Conservation (phyloP, 139 green algal genomes). For the Closterium sp. region DNA sequence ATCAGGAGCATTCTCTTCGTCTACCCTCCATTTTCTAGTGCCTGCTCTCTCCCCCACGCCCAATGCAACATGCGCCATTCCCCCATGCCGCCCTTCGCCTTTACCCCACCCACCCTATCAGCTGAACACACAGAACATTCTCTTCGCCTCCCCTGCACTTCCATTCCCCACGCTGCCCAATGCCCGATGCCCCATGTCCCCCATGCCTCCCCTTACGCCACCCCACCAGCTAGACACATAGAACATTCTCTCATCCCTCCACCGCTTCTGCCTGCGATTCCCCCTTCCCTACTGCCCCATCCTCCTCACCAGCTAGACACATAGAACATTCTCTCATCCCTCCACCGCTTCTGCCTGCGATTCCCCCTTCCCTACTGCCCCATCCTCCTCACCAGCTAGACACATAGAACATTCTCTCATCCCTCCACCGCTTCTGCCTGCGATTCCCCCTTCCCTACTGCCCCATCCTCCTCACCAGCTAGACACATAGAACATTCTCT, state of each 20-base stretch:
- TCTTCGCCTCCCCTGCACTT: slow-evolving; percentile 84
- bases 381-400: slow-evolving; percentile 62
- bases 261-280: too few relatives aligned
- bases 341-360: not conserved
- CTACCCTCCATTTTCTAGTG: too few relatives aligned
- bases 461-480: slow-evolving; percentile 48
- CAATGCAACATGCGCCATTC: too few relatives aligned
- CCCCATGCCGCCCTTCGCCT: too few relatives aligned
- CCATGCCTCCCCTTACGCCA: too few relatives aligned
- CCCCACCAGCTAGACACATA: slow-evolving; percentile 75
- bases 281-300: not conserved
- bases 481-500: slow-evolving; percentile 95
- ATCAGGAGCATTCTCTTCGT: too few relatives aligned
- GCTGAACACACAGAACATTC: slow-evolving; percentile 92
- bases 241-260: slow-evolving; percentile 95
- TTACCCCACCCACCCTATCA: not conserved
- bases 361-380: too few relatives aligned
- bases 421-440: slow-evolving; percentile 54
- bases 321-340: slow-evolving; percentile 95
- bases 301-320: slow-evolving; percentile 74
- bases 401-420: slow-evolving; percentile 96
- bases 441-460: too few relatives aligned
- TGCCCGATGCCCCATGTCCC: too few relatives aligned
- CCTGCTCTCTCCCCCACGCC: too few relatives aligned
- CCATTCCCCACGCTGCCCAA: too few relatives aligned